Conservation (phyloP, 2,329 filamentous ascomycete species). For the Aspergillus oerlinghausenensis region DNA sequence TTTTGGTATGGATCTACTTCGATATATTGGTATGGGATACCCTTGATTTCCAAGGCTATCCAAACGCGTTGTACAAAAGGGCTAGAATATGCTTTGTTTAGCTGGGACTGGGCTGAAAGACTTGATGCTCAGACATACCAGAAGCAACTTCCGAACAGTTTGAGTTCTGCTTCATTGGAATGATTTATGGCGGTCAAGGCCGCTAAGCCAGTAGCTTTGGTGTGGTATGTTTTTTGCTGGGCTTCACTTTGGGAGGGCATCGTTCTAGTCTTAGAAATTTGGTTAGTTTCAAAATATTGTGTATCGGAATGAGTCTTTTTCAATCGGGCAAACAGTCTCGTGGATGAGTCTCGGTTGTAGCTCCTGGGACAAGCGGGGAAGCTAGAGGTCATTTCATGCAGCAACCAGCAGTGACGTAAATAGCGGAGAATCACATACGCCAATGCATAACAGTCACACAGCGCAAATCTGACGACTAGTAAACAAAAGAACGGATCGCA, state of each 20-base stretch:
- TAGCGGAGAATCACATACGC: not conserved
- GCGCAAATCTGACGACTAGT: not conserved
- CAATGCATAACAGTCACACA: not conserved
- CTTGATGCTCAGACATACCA: slow-evolving; percentile 53
- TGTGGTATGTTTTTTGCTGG: slow-evolving; percentile 63
- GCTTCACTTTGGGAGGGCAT: slow-evolving; percentile 48
- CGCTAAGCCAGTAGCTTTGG: slow-evolving; percentile 68
- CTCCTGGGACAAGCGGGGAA: not conserved
- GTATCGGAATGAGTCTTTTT: not conserved
- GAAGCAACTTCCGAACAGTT: slow-evolving; percentile 78
- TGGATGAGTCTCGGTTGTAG: not conserved
- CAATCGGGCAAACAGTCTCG: not conserved
- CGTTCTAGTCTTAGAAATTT: slow-evolving; percentile 20
- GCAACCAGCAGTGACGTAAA: slow-evolving; percentile 10
- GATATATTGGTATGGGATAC: slow-evolving; percentile 76
- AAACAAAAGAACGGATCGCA: not conserved
- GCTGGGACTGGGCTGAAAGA: slow-evolving; percentile 10
- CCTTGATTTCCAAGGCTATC: slow-evolving; percentile 80
- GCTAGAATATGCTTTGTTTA: slow-evolving; percentile 37
- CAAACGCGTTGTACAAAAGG: slow-evolving; percentile 85
- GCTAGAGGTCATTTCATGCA: not conserved
- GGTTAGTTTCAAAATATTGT: slow-evolving; percentile 6
- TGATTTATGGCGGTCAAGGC: slow-evolving; percentile 66
- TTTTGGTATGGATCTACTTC: slow-evolving; percentile 78
- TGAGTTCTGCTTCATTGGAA: slow-evolving; percentile 64